Evolutionary conservation across 768 basidiomycete genomes (phyloP).

Genomic region (Russula griseocarnosa): DNA sequence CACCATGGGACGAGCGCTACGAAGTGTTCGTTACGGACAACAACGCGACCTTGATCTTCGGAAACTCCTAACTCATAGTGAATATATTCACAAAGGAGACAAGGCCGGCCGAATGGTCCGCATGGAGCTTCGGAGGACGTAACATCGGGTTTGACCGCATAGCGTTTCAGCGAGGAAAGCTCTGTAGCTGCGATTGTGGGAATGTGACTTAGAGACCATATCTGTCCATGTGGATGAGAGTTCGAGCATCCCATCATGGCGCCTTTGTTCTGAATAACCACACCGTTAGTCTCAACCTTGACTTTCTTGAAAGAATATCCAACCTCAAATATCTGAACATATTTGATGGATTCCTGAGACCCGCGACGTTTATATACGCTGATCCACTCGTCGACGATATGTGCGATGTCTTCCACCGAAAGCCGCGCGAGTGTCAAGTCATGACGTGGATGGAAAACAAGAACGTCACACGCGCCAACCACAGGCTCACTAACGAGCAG

Average conservation of each 20-base stretch:
- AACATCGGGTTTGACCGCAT: constrained; percentile 38
- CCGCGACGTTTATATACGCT: constrained; percentile 59
- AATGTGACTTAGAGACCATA: constrained; percentile 72
- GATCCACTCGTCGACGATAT: constrained; percentile 72
- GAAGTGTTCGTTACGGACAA: constrained; percentile 72
- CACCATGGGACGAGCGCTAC: constrained; percentile 89
- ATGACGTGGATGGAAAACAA: constrained; percentile 84
- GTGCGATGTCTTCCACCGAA: constrained; percentile 49
- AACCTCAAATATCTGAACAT: constrained; percentile 91
- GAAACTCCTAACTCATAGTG: constrained; percentile 51
- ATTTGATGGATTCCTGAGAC: constrained; percentile 59
- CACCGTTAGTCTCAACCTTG: background rate
- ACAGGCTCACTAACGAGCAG: constrained; percentile 63
- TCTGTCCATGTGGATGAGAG: constrained; percentile 91
- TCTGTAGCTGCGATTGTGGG: constrained; percentile 70
- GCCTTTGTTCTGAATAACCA: constrained; percentile 73
- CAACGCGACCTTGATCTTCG: constrained; percentile 53
- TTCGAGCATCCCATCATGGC: constrained; percentile 95
- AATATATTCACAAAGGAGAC: constrained; percentile 78
- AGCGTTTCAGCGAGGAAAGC: constrained; percentile 51
- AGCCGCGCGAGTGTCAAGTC: constrained; percentile 80
- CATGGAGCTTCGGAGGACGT: constrained; percentile 48
- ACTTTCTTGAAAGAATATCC: background rate
- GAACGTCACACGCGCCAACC: constrained; percentile 78
- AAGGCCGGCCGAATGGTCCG: constrained; percentile 55